These are phyloP conservation scores for Hymenotorrendiella dingleyae DNA, from an alignment of 2,329 filamentous ascomycete genomes.

Conservation along the genomic window DNA sequence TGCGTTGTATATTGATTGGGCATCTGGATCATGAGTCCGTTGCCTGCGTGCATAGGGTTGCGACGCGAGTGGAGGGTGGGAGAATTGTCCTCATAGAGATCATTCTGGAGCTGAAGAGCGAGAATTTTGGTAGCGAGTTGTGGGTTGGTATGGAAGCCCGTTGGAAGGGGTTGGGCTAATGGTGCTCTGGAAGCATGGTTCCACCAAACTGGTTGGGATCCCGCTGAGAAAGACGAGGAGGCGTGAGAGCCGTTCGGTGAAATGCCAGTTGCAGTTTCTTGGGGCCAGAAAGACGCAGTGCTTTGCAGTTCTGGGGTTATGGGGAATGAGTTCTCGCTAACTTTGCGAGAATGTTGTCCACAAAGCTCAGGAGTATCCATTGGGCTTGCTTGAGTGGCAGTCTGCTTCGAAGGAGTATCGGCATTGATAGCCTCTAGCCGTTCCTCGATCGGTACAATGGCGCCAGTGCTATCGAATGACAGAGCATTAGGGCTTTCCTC, in stretches of 20 bases:
- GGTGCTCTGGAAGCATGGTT: conserved; percentile 23
- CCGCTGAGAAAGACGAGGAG: conserved; percentile 5
- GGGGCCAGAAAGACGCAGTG: conserved; percentile 21
- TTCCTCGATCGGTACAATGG: not conserved
- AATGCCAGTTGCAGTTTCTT: too few species aligned
- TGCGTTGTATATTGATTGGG: conserved; percentile 7
- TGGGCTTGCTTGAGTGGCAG: conserved; percentile 19
- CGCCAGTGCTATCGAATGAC: conserved; percentile 30
- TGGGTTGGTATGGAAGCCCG: conserved; percentile 20
- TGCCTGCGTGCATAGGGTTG: conserved; percentile 12
- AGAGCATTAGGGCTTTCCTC: conserved; percentile 37
- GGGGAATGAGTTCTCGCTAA: conserved; percentile 18
- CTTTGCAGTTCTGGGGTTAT: conserved; percentile 22
- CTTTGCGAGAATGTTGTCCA: conserved; percentile 16
- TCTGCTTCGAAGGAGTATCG: conserved; percentile 22
- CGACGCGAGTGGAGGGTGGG: conserved; percentile 2
- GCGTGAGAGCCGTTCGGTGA: too few species aligned
- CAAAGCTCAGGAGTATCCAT: conserved; percentile 22
- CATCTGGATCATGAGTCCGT: conserved; percentile 29
- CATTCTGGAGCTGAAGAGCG: conserved; percentile 27
- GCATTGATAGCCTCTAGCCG: not conserved
- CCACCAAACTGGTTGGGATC: conserved; percentile 26
- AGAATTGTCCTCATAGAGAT: conserved; percentile 19
- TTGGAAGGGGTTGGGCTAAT: conserved; percentile 25
- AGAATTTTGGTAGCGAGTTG: conserved; percentile 25